Evolutionary conservation across 75 land plant species (phyloP).

Genomic region (Pinus tabuliformis): DNA sequence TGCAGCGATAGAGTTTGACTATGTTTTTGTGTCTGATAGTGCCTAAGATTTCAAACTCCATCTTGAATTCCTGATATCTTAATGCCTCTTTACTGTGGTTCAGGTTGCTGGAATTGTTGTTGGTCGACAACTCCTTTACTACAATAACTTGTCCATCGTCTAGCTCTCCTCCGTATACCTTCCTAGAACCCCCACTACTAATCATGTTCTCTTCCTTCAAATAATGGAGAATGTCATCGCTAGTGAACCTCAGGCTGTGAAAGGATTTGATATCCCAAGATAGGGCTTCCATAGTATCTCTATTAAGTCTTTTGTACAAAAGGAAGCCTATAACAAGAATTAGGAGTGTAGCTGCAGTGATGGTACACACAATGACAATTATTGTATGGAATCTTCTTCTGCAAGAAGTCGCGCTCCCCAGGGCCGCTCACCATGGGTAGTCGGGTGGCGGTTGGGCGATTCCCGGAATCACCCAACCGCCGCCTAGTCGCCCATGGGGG

Average conservation of each 20-base stretch:
- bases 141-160: conserved; percentile 63
- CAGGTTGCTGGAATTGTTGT: conserved; percentile 16
- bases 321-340: background rate
- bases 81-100: background rate
- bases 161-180: conserved; percentile 68
- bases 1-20: conserved; percentile 19
- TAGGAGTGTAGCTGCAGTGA: background rate
- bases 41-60: conserved; percentile 31
- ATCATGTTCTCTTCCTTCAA: conserved; percentile 76
- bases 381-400: background rate
- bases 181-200: conserved; percentile 83
- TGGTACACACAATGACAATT: background rate
- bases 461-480: too few species aligned
- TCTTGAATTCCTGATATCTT: background rate
- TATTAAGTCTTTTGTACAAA: background rate
- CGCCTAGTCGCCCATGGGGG: too few species aligned
- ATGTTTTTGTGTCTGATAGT: conserved; percentile 23
- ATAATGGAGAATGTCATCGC: conserved; percentile 44
- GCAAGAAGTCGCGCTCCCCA: background rate
- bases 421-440: too few species aligned
- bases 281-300: background rate
- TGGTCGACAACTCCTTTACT: conserved; percentile 76
- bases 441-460: too few species aligned
- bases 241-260: conserved; percentile 60
- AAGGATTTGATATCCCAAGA: conserved; percentile 57